Conservation (phyloP, 2,329 filamentous ascomycete species). For the Anisogramma anomala region DNA sequence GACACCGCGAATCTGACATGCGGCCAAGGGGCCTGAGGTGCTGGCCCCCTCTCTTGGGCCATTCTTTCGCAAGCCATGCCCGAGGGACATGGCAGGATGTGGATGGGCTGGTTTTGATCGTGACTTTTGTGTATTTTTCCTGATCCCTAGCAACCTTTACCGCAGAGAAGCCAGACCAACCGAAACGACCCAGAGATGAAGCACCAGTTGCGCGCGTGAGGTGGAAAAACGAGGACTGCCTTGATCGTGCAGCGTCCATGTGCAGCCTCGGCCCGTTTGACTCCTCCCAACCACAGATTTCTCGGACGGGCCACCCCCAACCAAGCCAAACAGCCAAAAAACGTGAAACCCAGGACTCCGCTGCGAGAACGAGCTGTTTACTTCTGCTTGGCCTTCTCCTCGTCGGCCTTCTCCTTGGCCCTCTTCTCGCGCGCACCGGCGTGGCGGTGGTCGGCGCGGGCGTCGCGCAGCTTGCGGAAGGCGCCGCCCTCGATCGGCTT, state of each 20-base stretch:
- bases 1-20: constrained; percentile 7
- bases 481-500: constrained; percentile 68
- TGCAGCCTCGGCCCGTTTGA: constrained; percentile 3
- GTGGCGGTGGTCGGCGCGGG: constrained; percentile 72
- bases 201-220: constrained; percentile 13
- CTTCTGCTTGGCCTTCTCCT: constrained; percentile 69
- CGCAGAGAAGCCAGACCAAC: constrained; percentile 17
- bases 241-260: neutral
- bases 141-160: constrained; percentile 15
- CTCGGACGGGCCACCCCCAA: neutral
- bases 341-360: too few species aligned
- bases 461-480: constrained; percentile 73
- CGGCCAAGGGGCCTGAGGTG: too few species aligned
- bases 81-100: too few species aligned
- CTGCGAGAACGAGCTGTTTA: too few species aligned
- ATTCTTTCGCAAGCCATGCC: too few species aligned
- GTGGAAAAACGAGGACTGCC: constrained; percentile 4
- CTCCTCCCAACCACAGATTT: constrained; percentile 3
- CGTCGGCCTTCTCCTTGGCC: constrained; percentile 74
- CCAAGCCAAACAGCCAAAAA: neutral
- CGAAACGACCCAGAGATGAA: constrained; percentile 16
- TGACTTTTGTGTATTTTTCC: constrained; percentile 12
- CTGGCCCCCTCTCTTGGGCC: too few species aligned
- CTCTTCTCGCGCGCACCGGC: constrained; percentile 87
- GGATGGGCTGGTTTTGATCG: constrained; percentile 7